A percentile compares a stretch with the other conserved stretches of the same genome.
phyloP scores from a whole-genome alignment of 371 early-diverging fungal genomes.

The Funneliformis caledonium region DNA sequence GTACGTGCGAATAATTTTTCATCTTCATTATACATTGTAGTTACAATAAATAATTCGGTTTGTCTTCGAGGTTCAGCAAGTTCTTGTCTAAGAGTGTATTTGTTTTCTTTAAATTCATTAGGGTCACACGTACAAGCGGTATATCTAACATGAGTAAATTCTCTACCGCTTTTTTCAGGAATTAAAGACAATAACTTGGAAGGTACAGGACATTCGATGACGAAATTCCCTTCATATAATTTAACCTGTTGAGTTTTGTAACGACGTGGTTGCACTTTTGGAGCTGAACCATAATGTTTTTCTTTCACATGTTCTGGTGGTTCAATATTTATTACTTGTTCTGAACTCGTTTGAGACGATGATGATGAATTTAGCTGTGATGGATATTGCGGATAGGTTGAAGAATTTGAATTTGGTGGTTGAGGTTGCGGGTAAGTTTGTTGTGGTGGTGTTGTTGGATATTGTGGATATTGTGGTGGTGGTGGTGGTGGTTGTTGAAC shows the following conservation, averaged over 20 bases:
- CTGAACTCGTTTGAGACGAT: neutral
- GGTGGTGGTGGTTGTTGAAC: neutral
- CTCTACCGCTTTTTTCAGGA: conserved; percentile 52
- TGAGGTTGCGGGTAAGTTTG: neutral
- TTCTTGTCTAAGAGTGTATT: conserved; percentile 56
- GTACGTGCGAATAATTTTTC: conserved; percentile 70
- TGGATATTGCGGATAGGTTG: neutral
- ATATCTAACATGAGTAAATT: conserved; percentile 74
- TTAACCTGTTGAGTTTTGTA: conserved; percentile 40
- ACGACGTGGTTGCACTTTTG: neutral
- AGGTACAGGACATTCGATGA: conserved; percentile 60
- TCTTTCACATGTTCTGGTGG: neutral
- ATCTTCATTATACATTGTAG: conserved; percentile 75
- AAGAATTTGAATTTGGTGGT: neutral
- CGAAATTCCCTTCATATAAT: conserved; percentile 57
- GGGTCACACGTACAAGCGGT: conserved; percentile 72
- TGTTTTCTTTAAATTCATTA: conserved; percentile 54
- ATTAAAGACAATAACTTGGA: conserved; percentile 51
- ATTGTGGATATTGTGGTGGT: neutral
- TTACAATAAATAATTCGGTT: conserved; percentile 69
- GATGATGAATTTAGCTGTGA: no score
- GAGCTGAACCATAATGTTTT: conserved; percentile 8
- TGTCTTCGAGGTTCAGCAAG: conserved; percentile 49
- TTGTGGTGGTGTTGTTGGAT: neutral
- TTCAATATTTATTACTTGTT: no score